These are phyloP conservation scores for Huntiella savannae DNA, from an alignment of 2,329 filamentous ascomycete genomes.

Conservation along the genomic window DNA sequence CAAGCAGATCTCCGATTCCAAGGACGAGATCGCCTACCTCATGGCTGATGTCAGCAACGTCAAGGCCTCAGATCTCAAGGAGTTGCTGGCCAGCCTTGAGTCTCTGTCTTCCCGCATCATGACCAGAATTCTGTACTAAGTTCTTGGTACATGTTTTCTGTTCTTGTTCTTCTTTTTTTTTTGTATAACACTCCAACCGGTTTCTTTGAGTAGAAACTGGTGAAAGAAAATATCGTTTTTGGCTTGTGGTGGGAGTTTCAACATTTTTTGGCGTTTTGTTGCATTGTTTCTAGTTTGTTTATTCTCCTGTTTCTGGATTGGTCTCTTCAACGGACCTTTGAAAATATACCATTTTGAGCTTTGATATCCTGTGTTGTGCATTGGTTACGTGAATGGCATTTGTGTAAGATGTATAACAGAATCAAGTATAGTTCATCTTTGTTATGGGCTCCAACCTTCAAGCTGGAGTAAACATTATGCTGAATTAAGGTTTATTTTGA, in stretches of 20 bases:
- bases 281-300: background rate
- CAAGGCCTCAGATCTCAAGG: slow-evolving; percentile 60
- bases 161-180: too few species aligned
- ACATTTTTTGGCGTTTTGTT: background rate
- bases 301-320: background rate
- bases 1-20: slow-evolving; percentile 94
- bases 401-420: too few species aligned
- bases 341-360: background rate
- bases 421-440: too few species aligned
- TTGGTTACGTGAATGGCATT: background rate
- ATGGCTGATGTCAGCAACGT: slow-evolving; percentile 96
- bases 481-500: too few species aligned
- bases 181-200: too few species aligned
- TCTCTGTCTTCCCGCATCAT: slow-evolving; percentile 42
- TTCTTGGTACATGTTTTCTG: too few species aligned
- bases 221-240: too few species aligned
- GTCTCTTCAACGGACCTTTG: background rate
- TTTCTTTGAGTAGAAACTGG: too few species aligned
- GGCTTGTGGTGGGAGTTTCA: too few species aligned
- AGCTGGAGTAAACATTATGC: too few species aligned
- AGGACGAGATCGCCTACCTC: slow-evolving; percentile 82
- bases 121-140: slow-evolving; percentile 28
- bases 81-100: slow-evolving; percentile 69
- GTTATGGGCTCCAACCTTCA: too few species aligned
- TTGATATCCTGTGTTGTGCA: background rate